These are phyloP conservation scores for Lipomyces chichibuensis DNA, from an alignment of 805 yeast species.

Conservation along the genomic window DNA sequence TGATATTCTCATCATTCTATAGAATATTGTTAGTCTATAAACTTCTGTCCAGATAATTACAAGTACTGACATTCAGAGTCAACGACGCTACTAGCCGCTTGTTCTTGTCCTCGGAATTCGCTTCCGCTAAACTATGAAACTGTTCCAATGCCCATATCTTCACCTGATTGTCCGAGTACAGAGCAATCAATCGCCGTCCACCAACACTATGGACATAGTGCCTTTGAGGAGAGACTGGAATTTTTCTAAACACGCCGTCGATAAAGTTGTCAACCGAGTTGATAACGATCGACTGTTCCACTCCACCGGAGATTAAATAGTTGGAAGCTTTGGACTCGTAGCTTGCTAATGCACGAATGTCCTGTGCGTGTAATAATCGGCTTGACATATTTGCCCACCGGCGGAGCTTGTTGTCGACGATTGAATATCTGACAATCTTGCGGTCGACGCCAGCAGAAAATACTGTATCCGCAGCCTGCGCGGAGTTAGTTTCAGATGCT, in stretches of 20 bases:
- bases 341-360: slow-evolving; percentile 38
- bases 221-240: slow-evolving; percentile 63
- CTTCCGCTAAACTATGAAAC: slow-evolving; percentile 6
- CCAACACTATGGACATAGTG: slow-evolving; percentile 57
- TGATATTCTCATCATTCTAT: slow-evolving; percentile 78
- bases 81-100: slow-evolving; percentile 65
- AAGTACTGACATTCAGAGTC: slow-evolving; percentile 15
- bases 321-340: slow-evolving; percentile 49
- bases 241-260: slow-evolving; percentile 70
- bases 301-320: slow-evolving; percentile 80
- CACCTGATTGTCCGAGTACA: slow-evolving; percentile 82
- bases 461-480: slow-evolving; percentile 56
- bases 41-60: not conserved
- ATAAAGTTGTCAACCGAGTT: slow-evolving; percentile 65
- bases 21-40: slow-evolving; percentile 47
- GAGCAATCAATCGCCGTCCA: slow-evolving; percentile 56
- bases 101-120: slow-evolving; percentile 41
- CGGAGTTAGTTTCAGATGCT: not conserved
- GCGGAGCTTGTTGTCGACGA: slow-evolving; percentile 48
- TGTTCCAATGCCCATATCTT: slow-evolving; percentile 69
- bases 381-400: slow-evolving; percentile 80
- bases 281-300: slow-evolving; percentile 64
- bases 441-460: slow-evolving; percentile 94
- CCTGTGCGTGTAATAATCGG: slow-evolving; percentile 77
- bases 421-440: slow-evolving; percentile 73